These are phyloP conservation scores for Hypomontagnella monticulosa DNA, from an alignment of 495 filamentous ascomycete species.

Conservation along the genomic window DNA sequence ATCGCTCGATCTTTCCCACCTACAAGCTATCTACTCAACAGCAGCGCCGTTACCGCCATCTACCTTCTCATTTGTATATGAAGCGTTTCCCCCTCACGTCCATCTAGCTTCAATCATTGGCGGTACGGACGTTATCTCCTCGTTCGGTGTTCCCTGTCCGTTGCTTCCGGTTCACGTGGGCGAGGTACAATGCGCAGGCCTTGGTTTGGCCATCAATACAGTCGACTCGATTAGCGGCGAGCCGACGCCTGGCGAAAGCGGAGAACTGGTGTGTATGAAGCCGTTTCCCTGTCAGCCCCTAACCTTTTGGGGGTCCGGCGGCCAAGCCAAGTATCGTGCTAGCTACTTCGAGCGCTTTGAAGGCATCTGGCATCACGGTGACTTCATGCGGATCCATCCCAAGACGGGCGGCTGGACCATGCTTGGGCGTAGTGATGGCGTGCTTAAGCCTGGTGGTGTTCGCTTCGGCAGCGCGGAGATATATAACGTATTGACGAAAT, in stretches of 20 bases:
- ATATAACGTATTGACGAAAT: conserved; percentile 85
- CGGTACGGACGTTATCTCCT: conserved; percentile 92
- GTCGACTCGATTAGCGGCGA: conserved; percentile 69
- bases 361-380: conserved; percentile 90
- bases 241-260: conserved; percentile 70
- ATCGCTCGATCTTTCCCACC: conserved; percentile 60
- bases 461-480: conserved; percentile 87
- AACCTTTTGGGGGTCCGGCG: conserved; percentile 80
- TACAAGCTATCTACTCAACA: conserved; percentile 90
- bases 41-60: conserved; percentile 91
- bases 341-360: conserved; percentile 89
- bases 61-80: conserved; percentile 90
- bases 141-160: conserved; percentile 88
- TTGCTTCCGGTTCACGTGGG: conserved; percentile 86
- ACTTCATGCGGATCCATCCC: conserved; percentile 83
- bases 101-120: conserved; percentile 88
- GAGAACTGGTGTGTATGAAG: conserved; percentile 88
- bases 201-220: conserved; percentile 89
- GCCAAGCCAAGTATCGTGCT: conserved; percentile 76
- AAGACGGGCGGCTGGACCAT: conserved; percentile 78
- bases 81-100: conserved; percentile 75
- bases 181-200: conserved; percentile 88
- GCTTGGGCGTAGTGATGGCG: conserved; percentile 82
- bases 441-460: conserved; percentile 81
- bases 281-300: conserved; percentile 93